Base-by-base conservation (phyloP, 2,329 filamentous ascomycete genomes). In the Fusarium sarcochroum region DNA sequence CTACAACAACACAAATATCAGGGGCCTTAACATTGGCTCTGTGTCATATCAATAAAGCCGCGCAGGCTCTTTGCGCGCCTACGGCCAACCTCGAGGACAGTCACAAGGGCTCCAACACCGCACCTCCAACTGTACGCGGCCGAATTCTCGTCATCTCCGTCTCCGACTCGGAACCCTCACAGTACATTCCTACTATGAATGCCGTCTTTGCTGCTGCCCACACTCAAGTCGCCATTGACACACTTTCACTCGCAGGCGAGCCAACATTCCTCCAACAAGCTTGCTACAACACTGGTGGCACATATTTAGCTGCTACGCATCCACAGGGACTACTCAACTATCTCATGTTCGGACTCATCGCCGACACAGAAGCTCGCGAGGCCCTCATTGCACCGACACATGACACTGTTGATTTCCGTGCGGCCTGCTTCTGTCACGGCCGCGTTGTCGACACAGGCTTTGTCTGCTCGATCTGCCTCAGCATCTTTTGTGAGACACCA, bases 181-280 rank as follows among this genome's bases (percentile, higher is more conserved):
- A 98, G 79, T 99, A 99, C 82, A 99, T 99, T 57, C 92, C 95
- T 1, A 96, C 97, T 71, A 99, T 99, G 96, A 99, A 99, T 81
- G 89, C 91, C 73, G 97, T 98, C 64, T 99, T 99, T 80, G 96
- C 96, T 4, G 96, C 95, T 61, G 93, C 97, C 75, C 90, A 95
- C 68, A 87, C 94, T 56, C 89, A 89, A 72, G 93, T 99, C 68
- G 93, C 94, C 23, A 94, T 99, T 74, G 96, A 99, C 78, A 95
- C 97, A 34, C 87, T 97, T 63, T 92, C 97, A 70, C 85, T 99
- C 14, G 89, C 91, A 41, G 93, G 93, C 21, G 89, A 93, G 71
- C 93, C 95, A 1, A 94, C 97, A 13, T 97, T 99, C 78, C 84
- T 99, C 48, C 95, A 99, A 77, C 96, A 99, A 81, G 96, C 96